A percentile compares a stretch with the other conserved stretches of the same genome.
Conservation (phyloP, 2,329 filamentous ascomycete genomes). For the Colletotrichum lini region DNA sequence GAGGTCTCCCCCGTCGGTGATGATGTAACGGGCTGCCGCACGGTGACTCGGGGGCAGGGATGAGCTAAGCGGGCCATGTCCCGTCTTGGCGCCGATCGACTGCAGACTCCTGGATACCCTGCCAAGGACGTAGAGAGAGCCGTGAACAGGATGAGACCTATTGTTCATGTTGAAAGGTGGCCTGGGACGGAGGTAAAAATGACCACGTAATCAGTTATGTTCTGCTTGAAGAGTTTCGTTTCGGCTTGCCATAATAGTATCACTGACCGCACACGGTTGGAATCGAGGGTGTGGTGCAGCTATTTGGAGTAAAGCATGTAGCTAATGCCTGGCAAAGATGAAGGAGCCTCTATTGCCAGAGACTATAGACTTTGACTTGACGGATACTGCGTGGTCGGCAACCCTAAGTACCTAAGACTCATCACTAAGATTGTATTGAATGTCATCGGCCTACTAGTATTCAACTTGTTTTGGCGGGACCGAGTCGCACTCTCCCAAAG, state of each 20-base stretch:
- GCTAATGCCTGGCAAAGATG: not conserved
- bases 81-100: conserved; percentile 42
- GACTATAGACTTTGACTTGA: not conserved
- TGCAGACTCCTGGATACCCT: conserved; percentile 38
- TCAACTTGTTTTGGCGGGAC: conserved; percentile 9
- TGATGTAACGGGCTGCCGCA: conserved; percentile 40
- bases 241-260: not conserved
- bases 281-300: not conserved
- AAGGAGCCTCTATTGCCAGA: not conserved
- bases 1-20: conserved; percentile 29
- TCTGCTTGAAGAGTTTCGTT: not conserved
- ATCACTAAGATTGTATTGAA: not conserved
- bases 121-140: conserved; percentile 22
- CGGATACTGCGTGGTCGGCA: not conserved
- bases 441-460: not conserved
- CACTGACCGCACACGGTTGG: not conserved
- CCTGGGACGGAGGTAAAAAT: not conserved
- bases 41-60: conserved; percentile 34
- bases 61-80: conserved; percentile 39
- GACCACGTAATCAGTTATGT: not conserved
- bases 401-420: no score
- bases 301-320: not conserved
- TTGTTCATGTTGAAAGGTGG: not conserved
- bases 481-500: conserved; percentile 58
- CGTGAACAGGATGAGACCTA: conserved; percentile 17